Base-by-base conservation (phyloP, 805 yeast species). In the Teunomyces atbi region DNA sequence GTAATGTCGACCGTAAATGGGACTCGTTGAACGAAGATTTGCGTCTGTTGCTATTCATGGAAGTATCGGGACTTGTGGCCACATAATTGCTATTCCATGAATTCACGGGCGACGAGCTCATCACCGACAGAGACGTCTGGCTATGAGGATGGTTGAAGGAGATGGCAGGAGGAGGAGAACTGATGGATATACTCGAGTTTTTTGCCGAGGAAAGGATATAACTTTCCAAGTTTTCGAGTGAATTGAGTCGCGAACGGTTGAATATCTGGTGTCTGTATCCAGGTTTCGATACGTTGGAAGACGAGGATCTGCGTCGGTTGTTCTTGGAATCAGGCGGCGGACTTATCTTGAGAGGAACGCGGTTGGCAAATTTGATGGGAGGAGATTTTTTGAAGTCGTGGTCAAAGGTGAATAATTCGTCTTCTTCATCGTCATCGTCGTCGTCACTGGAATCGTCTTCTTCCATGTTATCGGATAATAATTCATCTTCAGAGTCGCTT, bases 21-120 rank as follows among this genome's bases (percentile, higher is more conserved):
- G 69, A 62, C 54, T 72, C 77, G 54, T 71, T 72, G 50, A 71
- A 72, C 13, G 74, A 68, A 37, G 72, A 69, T 46, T 68, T 69
- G 36, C 76, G 52, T 35, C 73, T 35, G 21, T 45, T 38, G 29
- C 42, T 20, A n/a, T 35, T 41, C 43, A 47, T 45, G n/a, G 39
- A 28, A 4, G 39, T 29, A 21, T 48, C 54, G 3, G 50, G 45
- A 29, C 49, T 50, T 16, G 46, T 38, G n/a, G 48, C 45, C 20
- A 54, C 52, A 28, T 55, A 55, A 49, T 49, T 46, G 39, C 55
- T 51, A 41, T 27, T 52, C 64, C 64, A 60, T 16, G 60, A 52
- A 23, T 54, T 59, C 33, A 59, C 38, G 11, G 68, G 68, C 3
- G 62, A 57, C 2, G 57, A 59, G n/a, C 55, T 50, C 16, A 2